phyloP scores from a whole-genome alignment of 495 filamentous ascomycete genomes.

The Tuber borchii region DNA sequence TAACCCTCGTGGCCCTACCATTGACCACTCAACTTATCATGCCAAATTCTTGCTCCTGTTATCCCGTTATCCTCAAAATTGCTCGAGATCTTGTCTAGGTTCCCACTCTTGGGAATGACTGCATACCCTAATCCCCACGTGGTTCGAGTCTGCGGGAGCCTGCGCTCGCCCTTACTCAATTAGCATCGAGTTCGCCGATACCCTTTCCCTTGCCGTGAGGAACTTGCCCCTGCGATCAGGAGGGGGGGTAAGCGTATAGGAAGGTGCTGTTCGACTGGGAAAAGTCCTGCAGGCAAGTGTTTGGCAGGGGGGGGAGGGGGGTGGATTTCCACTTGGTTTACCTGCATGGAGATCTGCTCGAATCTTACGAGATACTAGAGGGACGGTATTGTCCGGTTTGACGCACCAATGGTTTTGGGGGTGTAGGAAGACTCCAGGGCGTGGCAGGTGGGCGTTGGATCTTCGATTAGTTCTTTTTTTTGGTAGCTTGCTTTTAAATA shows the following conservation, averaged over 20 bases:
- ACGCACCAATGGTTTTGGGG: constrained; percentile 54
- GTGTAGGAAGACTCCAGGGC: constrained; percentile 54
- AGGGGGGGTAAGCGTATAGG: constrained; percentile 52
- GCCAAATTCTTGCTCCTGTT: constrained; percentile 51
- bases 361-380: constrained; percentile 44
- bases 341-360: constrained; percentile 45
- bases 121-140: constrained; percentile 47
- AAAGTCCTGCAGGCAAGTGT: constrained; percentile 46
- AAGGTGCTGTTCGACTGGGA: constrained; percentile 47
- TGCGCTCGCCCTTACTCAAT: constrained; percentile 42
- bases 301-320: constrained; percentile 55
- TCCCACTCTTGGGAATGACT: constrained; percentile 47
- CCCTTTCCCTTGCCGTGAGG: constrained; percentile 61
- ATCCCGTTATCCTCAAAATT: constrained; percentile 45
- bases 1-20: constrained; percentile 60
- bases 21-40: constrained; percentile 57
- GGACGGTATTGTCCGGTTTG: constrained; percentile 49
- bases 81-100: constrained; percentile 43
- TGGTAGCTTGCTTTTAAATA: constrained; percentile 44
- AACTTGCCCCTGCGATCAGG: constrained; percentile 58
- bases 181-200: constrained; percentile 54
- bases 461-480: constrained; percentile 52
- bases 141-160: constrained; percentile 44
- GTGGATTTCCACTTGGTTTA: constrained; percentile 58
- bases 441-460: constrained; percentile 50